Evolutionary conservation across 805 yeast species (phyloP), one percentile per base, ranked within the genome.

Genomic region (Lipomyces orientalis): DNA sequence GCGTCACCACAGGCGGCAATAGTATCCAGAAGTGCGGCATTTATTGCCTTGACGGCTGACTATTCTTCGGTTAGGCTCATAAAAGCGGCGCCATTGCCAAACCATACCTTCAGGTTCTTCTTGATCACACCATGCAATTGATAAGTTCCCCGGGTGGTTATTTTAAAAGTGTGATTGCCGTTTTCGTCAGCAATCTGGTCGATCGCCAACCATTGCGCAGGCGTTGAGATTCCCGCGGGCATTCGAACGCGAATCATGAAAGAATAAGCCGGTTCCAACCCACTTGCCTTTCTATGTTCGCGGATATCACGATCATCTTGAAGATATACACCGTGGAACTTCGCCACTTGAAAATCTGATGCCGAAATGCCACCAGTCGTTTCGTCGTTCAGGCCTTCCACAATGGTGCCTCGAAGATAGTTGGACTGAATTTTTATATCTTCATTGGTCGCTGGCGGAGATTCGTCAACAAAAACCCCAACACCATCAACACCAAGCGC

Each of bases 1-100:
- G 93, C 98, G 82, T 94, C 98, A 83, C 98, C 98, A 84, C 98
- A 94, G 0, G 98, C 98, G 68, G 97, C 98, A 67, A 94, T 85
- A 8, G 98, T 93, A 77, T 94, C 98, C 89, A 94, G 85, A 75
- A 94, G 84, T 5, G 88, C 90, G 19, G 96, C 82, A 78, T 94
- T 94, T 88, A 94, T 93, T 49, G 94, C 97, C 82, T 97, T 89
- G 73, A 94, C 91, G 1, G 97, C 88, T 8, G 95, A 91, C 79
- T 57, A 35, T 16, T 16, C 49, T 14, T 57, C n/a, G 4, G 35
- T n/a, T 10, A 55, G 22, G 37, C 12, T 31, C 16, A 2, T 22
- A 25, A 55, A 55, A 55, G 12, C 37, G n/a, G 9, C 35, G 12
- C 12, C 14, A 14, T 4, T 12, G 29, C 33, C 16, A 19, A 10